Conservation (phyloP, 495 filamentous ascomycete genomes). For the Chlorociboria aeruginascens region DNA sequence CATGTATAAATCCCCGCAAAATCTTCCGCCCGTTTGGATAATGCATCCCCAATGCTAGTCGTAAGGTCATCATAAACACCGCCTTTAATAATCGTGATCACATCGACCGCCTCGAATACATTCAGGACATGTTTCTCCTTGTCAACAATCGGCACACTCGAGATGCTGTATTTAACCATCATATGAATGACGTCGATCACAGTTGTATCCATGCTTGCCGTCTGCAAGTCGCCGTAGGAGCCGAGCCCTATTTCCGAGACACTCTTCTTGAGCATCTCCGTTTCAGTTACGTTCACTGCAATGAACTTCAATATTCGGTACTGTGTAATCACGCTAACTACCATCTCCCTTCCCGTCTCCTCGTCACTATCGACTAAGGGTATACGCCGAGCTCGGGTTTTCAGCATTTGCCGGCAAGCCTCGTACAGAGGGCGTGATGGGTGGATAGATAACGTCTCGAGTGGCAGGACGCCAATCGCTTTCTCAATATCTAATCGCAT, state of each 20-base stretch:
- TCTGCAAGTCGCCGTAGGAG: conserved; percentile 68
- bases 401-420: conserved; percentile 87
- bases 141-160: conserved; percentile 88
- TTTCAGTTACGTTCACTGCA: conserved; percentile 90
- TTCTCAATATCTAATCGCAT: conserved; percentile 70
- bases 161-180: conserved; percentile 86
- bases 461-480: conserved; percentile 77
- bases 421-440: conserved; percentile 85
- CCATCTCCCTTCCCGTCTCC: conserved; percentile 84
- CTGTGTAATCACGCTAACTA: conserved; percentile 93
- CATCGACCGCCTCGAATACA: conserved; percentile 95
- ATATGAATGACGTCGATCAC: conserved; percentile 95
- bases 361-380: conserved; percentile 90
- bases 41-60: conserved; percentile 76
- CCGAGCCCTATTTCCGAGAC: conserved; percentile 77
- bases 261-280: conserved; percentile 77
- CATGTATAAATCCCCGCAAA: conserved; percentile 97
- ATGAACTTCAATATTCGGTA: conserved; percentile 98
- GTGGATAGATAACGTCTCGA: conserved; percentile 93
- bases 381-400: conserved; percentile 84
- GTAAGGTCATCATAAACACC: conserved; percentile 85
- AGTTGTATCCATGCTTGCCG: conserved; percentile 80
- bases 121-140: conserved; percentile 74
- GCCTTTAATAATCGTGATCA: conserved; percentile 90
- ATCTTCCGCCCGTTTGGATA: conserved; percentile 79